These are phyloP conservation scores for Periconia sp. DNA, from an alignment of 2,329 filamentous ascomycete genomes.

Conservation along the genomic window DNA sequence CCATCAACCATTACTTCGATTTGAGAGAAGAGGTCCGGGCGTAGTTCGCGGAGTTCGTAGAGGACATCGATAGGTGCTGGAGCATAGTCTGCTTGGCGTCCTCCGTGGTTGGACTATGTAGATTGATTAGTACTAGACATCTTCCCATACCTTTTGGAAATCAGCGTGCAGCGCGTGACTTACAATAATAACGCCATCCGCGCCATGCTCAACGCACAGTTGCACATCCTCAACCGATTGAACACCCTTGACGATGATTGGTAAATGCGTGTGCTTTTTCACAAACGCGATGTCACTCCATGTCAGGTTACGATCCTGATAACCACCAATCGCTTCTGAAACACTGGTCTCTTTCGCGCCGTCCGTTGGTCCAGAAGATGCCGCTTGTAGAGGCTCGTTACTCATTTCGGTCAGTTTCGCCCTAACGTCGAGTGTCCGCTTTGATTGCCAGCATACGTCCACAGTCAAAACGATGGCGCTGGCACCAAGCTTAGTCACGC, in stretches of 20 bases:
- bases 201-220: slow-evolving; percentile 43
- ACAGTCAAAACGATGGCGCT: slow-evolving; percentile 51
- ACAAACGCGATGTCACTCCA: slow-evolving; percentile 45
- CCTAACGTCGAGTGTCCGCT: too few species aligned
- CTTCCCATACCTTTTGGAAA: too few species aligned
- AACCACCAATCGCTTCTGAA: slow-evolving; percentile 36
- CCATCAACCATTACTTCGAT: slow-evolving; percentile 50
- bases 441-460: too few species aligned
- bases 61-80: slow-evolving; percentile 77
- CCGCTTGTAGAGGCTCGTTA: too few species aligned
- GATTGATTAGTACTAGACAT: slow-evolving; percentile 46
- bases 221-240: slow-evolving; percentile 49
- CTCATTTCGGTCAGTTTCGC: too few species aligned
- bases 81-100: slow-evolving; percentile 52
- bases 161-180: too few species aligned
- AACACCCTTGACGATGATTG: slow-evolving; percentile 50
- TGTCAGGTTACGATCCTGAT: slow-evolving; percentile 39
- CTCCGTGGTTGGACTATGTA: slow-evolving; percentile 52
- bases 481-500: slow-evolving; percentile 41
- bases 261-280: slow-evolving; percentile 44
- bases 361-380: slow-evolving; percentile 46
- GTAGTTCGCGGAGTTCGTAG: slow-evolving; percentile 71
- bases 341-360: slow-evolving; percentile 42
- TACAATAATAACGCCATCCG: too few species aligned
- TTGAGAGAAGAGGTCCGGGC: slow-evolving; percentile 47